Evolutionary conservation across 2,329 filamentous ascomycete genomes (phyloP), one percentile per base, ranked within the genome.

Genomic region (Monosporascus sp.): DNA sequence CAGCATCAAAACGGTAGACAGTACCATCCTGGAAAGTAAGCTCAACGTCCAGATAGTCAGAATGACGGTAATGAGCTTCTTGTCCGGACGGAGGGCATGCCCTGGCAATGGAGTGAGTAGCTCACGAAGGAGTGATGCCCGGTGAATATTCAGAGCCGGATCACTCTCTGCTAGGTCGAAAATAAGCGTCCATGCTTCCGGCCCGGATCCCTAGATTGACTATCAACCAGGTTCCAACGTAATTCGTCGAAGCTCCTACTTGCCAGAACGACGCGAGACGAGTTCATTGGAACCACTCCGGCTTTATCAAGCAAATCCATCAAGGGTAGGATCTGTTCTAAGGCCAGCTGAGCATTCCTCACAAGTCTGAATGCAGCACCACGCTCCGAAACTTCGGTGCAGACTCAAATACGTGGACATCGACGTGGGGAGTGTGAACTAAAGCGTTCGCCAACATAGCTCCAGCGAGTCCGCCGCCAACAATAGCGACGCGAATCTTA

Each of bases 381-480:
- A 18, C 52, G 54, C 15, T 52, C 51, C 8, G 44, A 52, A 56
- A 56, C n/a, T 50, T 43, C 5, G 52, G 50, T 1, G 50, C 52
- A 20, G 54, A 54, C 35, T 56, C 54, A 25, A 43, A 54, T 31
- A 56, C 18, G 8, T 54, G 37, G 6, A 50, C 17, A 7, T 51
- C 47, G 5, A 50, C 18, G 18, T 53, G 38, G 2, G 48, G 18
- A 3, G 52, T 14, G n/a, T 51, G 24, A 18, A 47, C n/a, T 2
- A 55, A 49, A 9, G 49, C 50, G 24, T 55, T 53, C 1, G 52
- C 54, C 5, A 54, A 6, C 2, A 18, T 31, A 7, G 50, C 48
- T 15, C 54, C 52, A 5, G 54, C 52, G 11, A 54, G 43, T 17
- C 52, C 52, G 6, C 52, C 50, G 6, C 52, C 52, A 18, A 56